phyloP scores from a whole-genome alignment of 148 eudicot species.

The Nepenthes mirabilis region DNA sequence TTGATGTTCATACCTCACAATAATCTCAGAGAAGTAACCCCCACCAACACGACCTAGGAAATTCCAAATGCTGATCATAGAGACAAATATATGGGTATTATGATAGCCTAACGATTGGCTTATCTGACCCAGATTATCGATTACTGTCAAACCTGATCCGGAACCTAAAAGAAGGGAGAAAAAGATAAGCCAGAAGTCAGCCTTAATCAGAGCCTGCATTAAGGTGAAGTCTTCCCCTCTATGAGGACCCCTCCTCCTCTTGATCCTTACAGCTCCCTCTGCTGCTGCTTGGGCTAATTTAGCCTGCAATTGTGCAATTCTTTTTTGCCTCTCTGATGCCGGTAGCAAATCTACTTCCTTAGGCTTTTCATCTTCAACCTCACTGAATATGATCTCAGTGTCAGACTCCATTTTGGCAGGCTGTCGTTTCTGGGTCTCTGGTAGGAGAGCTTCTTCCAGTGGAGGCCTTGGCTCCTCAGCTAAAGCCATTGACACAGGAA shows the following conservation, averaged over 20 bases:
- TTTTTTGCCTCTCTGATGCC: conserved; percentile 58
- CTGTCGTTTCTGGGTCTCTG: conserved; percentile 28
- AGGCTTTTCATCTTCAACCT: conserved; percentile 73
- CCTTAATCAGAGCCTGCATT: conserved; percentile 71
- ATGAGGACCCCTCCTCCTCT: conserved; percentile 73
- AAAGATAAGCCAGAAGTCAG: conserved; percentile 92
- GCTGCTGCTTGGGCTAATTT: conserved; percentile 86
- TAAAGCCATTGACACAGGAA: conserved; percentile 44
- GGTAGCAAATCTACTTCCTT: conserved; percentile 61
- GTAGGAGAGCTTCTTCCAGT: conserved; percentile 43
- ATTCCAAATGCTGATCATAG: conserved; percentile 97
- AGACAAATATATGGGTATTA: conserved; percentile 74
- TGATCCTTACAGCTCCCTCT: conserved; percentile 80
- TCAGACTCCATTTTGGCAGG: conserved; percentile 32
- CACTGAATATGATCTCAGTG: conserved; percentile 60
- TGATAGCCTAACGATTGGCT: conserved; percentile 81
- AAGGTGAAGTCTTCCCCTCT: conserved; percentile 93
- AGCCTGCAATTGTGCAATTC: conserved; percentile 64
- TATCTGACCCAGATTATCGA: conserved; percentile 96
- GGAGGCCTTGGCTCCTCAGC: conserved; percentile 35
- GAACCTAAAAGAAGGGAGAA: conserved; percentile 76
- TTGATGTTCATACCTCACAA: conserved; percentile 49
- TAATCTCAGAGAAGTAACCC: conserved; percentile 78
- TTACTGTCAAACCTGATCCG: conserved; percentile 94
- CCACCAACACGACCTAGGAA: conserved; percentile 97